Evolutionary conservation across 108 stramenopile species (phyloP).

Genomic region (Chaetoceros muelleri): DNA sequence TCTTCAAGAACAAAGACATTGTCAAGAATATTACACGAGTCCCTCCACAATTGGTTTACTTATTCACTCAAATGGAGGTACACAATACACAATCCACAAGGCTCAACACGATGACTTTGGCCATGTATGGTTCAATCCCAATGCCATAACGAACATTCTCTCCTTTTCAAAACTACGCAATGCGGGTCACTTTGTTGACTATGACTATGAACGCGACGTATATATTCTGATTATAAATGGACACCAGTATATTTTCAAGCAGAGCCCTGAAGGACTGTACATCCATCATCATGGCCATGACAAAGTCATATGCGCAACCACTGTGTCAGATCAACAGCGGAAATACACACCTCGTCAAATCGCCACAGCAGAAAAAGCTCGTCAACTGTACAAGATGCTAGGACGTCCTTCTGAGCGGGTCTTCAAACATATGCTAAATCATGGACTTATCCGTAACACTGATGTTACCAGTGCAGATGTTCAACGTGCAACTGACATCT

Average conservation of each 20-base stretch:
- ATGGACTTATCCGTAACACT: constrained; percentile 23
- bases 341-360: constrained; percentile 3
- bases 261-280: not conserved
- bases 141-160: constrained; percentile 31
- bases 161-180: no score
- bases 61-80: constrained; percentile 15
- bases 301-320: not conserved
- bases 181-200: constrained; percentile 8
- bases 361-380: constrained; percentile 3
- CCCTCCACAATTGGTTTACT: not conserved
- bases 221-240: constrained; percentile 1
- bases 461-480: constrained; percentile 11
- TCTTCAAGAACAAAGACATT: constrained; percentile 11
- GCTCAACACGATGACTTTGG: constrained; percentile 13
- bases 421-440: no score
- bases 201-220: constrained; percentile 15
- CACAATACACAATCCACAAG: not conserved
- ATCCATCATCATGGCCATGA: not conserved
- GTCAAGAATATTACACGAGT: constrained; percentile 14
- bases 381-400: no score
- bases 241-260: constrained; percentile 5
- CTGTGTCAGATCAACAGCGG: constrained; percentile 3
- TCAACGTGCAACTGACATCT: constrained; percentile 8
- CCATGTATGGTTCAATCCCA: constrained; percentile 26
- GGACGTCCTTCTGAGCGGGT: no score